These are phyloP conservation scores for Globisporangium iwayamae DNA, from an alignment of 352 stramenopile species.

Conservation along the genomic window DNA sequence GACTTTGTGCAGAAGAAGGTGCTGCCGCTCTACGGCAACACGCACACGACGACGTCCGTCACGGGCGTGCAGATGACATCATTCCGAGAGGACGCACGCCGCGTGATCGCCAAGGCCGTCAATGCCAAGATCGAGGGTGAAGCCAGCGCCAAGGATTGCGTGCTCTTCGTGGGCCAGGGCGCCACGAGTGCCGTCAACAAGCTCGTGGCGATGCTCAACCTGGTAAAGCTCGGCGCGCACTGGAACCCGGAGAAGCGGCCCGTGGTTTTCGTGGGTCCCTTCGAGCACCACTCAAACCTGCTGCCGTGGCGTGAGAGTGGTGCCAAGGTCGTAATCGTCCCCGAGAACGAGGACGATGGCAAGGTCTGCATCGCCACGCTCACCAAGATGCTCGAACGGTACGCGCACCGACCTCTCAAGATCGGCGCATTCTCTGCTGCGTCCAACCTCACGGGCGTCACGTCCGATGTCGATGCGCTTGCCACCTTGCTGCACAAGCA, in stretches of 20 bases:
- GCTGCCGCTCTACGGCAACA: conserved; percentile 96
- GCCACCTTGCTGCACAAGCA: conserved; percentile 89
- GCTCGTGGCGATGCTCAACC: conserved; percentile 63
- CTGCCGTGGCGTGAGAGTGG: conserved; percentile 94
- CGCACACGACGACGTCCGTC: conserved; percentile 91
- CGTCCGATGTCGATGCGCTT: conserved; percentile 89
- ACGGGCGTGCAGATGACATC: conserved; percentile 87
- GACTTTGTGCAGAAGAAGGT: conserved; percentile 86
- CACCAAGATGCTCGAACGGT: conserved; percentile 38
- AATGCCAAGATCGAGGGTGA: conserved; percentile 86
- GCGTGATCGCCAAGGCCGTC: conserved; percentile 91
- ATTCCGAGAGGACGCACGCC: conserved; percentile 93
- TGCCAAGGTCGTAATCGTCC: conserved; percentile 79
- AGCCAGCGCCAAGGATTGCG: conserved; percentile 89
- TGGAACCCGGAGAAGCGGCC: conserved; percentile 30
- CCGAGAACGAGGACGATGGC: conserved; percentile 34
- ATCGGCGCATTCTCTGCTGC: conserved; percentile 92
- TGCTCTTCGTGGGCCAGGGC: conserved; percentile 93
- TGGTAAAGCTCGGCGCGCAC: conserved; percentile 14
- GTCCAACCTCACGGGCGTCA: conserved; percentile 94
- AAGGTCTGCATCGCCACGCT: conserved; percentile 65
- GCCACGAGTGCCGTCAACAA: conserved; percentile 84
- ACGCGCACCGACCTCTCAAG: conserved; percentile 51
- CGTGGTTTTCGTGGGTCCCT: conserved; percentile 91
- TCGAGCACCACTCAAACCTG: conserved; percentile 98